phyloP scores from a whole-genome alignment of 75 land plant species.

The Isoetes taiwanensis region DNA sequence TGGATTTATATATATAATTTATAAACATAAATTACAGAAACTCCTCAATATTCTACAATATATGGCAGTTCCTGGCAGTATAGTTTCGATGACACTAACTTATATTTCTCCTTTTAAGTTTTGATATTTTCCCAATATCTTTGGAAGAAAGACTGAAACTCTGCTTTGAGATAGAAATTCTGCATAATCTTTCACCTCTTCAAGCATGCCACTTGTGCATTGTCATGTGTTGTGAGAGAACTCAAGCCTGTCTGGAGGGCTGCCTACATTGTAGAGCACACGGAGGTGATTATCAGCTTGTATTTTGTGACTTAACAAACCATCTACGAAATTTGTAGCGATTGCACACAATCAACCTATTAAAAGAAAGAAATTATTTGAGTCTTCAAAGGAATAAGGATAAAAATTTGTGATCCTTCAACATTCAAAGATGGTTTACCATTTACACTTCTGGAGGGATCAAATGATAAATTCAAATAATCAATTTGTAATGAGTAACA shows the following conservation, averaged over 20 bases:
- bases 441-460: slow-evolving; percentile 13
- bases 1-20: too few species aligned
- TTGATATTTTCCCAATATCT: not conserved
- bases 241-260: not conserved
- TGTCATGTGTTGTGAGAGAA: not conserved
- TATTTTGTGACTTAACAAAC: slow-evolving; percentile 8
- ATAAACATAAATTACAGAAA: too few species aligned
- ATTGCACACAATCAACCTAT: slow-evolving; percentile 7
- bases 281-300: not conserved
- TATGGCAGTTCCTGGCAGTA: not conserved
- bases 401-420: not conserved
- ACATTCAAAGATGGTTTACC: slow-evolving; percentile 2
- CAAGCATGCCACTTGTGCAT: not conserved
- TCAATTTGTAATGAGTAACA: slow-evolving; percentile 1
- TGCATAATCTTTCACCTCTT: not conserved
- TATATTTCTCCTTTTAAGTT: not conserved
- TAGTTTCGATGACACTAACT: not conserved
- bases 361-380: not conserved
- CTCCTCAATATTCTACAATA: too few species aligned
- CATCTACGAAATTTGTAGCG: not conserved
- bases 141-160: not conserved
- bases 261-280: not conserved
- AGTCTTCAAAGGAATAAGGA: not conserved
- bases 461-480: slow-evolving; percentile 18
- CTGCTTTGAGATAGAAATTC: not conserved